phyloP scores from a whole-genome alignment of 2,329 filamentous ascomycete species.

The Aspergillus arachidicola region DNA sequence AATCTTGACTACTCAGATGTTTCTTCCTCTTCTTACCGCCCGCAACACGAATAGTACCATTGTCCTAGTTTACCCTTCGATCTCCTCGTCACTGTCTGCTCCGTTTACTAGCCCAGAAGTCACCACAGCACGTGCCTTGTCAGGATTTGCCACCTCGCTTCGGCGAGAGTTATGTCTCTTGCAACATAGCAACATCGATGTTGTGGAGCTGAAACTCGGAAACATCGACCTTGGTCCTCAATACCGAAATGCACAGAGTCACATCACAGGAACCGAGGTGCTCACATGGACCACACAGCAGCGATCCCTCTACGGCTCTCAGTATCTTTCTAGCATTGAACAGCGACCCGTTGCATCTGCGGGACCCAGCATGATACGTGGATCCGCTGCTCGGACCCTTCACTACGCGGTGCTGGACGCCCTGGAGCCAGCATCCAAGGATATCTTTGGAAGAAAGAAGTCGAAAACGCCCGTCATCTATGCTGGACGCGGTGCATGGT shows the following conservation, averaged over 20 bases:
- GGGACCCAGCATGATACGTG: conserved; percentile 52
- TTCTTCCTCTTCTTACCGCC: conserved; percentile 75
- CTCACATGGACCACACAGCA: conserved; percentile 62
- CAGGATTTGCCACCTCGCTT: conserved; percentile 80
- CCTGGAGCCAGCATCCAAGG: conserved; percentile 58
- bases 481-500: conserved; percentile 79
- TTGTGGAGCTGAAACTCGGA: conserved; percentile 87
- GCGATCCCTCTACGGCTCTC: conserved; percentile 52
- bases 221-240: conserved; percentile 81
- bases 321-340: conserved; percentile 48
- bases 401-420: conserved; percentile 91
- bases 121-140: conserved; percentile 81
- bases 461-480: conserved; percentile 63
- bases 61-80: conserved; percentile 48
- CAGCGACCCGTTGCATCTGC: conserved; percentile 41
- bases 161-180: conserved; percentile 76
- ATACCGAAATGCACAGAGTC: conserved; percentile 46
- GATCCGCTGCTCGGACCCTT: conserved; percentile 74
- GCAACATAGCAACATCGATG: conserved; percentile 62
- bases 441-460: conserved; percentile 41
- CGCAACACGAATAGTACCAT: conserved; percentile 56
- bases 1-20: conserved; percentile 83
- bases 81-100: conserved; percentile 47
- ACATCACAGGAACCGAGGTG: conserved; percentile 53
- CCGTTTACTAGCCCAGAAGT: conserved; percentile 71